Evolutionary conservation across 495 filamentous ascomycete species (phyloP).

Genomic region (Parathielavia hyrcaniae): DNA sequence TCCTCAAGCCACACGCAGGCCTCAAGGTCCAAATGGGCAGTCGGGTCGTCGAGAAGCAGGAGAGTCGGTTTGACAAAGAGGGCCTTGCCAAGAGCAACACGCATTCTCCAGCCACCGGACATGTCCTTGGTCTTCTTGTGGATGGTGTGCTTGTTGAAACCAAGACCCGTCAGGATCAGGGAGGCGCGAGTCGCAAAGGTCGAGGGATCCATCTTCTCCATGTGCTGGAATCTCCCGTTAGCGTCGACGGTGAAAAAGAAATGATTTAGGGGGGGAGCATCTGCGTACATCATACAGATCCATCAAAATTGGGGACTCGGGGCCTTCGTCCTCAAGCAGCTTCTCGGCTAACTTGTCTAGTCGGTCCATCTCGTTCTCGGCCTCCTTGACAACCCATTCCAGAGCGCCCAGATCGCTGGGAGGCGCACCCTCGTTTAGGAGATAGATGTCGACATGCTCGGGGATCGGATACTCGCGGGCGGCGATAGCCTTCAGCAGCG

Average conservation of each 20-base stretch:
- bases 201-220: slow-evolving; percentile 99
- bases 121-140: slow-evolving; percentile 99
- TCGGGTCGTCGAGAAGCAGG: slow-evolving; percentile 94
- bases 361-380: slow-evolving; percentile 83
- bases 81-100: slow-evolving; percentile 94
- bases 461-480: slow-evolving; percentile 92
- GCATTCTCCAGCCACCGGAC: slow-evolving; percentile 99
- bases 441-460: slow-evolving; percentile 96
- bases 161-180: slow-evolving; percentile 95
- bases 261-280: neutral
- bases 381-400: slow-evolving; percentile 95
- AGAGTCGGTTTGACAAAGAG: slow-evolving; percentile 97
- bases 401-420: slow-evolving; percentile 81
- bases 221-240: slow-evolving; percentile 57
- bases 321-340: slow-evolving; percentile 82
- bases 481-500: slow-evolving; percentile 88
- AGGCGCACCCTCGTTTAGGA: slow-evolving; percentile 96
- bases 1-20: slow-evolving; percentile 99
- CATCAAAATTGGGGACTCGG: slow-evolving; percentile 83
- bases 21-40: slow-evolving; percentile 98
- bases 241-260: slow-evolving; percentile 2
- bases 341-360: slow-evolving; percentile 86
- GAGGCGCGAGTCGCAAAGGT: slow-evolving; percentile 97
- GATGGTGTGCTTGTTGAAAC: slow-evolving; percentile 96
- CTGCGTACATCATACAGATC: slow-evolving; percentile 87